Evolutionary conservation across 805 yeast genomes (phyloP).

Genomic region (Starmerella sp.): DNA sequence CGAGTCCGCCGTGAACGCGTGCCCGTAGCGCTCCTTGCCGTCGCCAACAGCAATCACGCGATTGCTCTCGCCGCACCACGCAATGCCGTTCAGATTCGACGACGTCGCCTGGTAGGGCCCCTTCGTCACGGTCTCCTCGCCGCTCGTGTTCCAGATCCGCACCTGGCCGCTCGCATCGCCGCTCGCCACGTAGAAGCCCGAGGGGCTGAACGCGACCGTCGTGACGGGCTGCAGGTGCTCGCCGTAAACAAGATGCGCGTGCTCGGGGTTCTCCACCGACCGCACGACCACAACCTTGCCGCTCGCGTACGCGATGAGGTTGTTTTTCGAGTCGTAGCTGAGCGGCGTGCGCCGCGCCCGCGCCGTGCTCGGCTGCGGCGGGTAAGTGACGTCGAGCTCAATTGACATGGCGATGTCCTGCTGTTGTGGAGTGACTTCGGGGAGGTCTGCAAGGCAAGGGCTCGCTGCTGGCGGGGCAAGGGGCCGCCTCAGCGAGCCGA

Average conservation of each 20-base stretch:
- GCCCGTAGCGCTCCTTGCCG: constrained; percentile 86
- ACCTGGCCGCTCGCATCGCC: constrained; percentile 89
- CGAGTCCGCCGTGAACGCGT: constrained; percentile 83
- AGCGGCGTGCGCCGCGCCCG: constrained; percentile 61
- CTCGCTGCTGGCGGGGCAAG: not conserved
- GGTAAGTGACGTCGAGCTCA: constrained; percentile 32
- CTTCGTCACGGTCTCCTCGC: constrained; percentile 47
- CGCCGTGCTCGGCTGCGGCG: constrained; percentile 72
- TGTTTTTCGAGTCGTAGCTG: constrained; percentile 58
- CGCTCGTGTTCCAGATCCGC: constrained; percentile 51
- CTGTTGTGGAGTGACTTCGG: not conserved
- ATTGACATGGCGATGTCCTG: constrained; percentile 10
- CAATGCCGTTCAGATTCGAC: constrained; percentile 70
- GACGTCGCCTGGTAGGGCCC: constrained; percentile 70
- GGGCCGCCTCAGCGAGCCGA: not conserved
- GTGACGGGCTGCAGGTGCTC: constrained; percentile 65
- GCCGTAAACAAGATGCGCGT: constrained; percentile 49
- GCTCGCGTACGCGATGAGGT: constrained; percentile 66
- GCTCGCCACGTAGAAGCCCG: constrained; percentile 80
- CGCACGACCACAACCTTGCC: constrained; percentile 73
- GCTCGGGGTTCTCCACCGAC: constrained; percentile 43
- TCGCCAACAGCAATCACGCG: constrained; percentile 90
- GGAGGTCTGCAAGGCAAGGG: not conserved
- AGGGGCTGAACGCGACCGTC: constrained; percentile 77
- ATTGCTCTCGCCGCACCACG: constrained; percentile 84